Evolutionary conservation across 139 green algal species (phyloP).

Genomic region (Picochlorum sp.): DNA sequence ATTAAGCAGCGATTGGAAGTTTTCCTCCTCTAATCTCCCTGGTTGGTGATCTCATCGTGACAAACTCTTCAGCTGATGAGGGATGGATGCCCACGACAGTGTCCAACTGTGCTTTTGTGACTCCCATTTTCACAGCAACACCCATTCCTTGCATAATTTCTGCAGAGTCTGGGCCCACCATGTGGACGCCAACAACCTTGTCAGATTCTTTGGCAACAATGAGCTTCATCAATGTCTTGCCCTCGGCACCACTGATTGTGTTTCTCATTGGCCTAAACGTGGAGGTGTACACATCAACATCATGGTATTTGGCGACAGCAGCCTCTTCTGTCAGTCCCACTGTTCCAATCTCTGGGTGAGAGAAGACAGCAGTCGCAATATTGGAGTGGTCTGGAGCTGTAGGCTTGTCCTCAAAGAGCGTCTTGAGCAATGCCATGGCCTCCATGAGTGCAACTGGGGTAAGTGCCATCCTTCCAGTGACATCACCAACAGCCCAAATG

Average conservation of each 20-base stretch:
- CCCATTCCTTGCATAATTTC: conserved; percentile 98
- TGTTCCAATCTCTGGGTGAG: conserved; percentile 77
- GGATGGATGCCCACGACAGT: conserved; percentile 89
- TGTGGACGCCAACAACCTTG: conserved; percentile 84
- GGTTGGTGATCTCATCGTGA: conserved; percentile 71
- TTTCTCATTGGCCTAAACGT: conserved; percentile 91
- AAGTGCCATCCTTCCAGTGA: conserved; percentile 87
- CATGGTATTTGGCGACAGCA: conserved; percentile 52
- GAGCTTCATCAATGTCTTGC: conserved; percentile 83
- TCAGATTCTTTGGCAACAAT: conserved; percentile 77
- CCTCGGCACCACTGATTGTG: conserved; percentile 72
- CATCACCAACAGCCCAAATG: conserved; percentile 93
- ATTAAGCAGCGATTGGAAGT: not conserved
- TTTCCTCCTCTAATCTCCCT: conserved; percentile 15
- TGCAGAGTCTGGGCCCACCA: conserved; percentile 81
- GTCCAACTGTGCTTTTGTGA: conserved; percentile 89
- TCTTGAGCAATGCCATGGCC: conserved; percentile 89
- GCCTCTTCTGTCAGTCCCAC: conserved; percentile 87
- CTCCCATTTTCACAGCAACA: conserved; percentile 83
- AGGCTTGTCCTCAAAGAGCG: conserved; percentile 62
- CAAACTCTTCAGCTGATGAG: conserved; percentile 90
- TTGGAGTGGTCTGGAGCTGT: conserved; percentile 77
- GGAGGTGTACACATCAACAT: conserved; percentile 80
- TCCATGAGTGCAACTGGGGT: conserved; percentile 97
- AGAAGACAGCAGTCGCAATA: conserved; percentile 79